Evolutionary conservation across 192 early-diverging fungal genomes (phyloP), one percentile per base, ranked within the genome.

Genomic region (Umbelopsis isabellina): DNA sequence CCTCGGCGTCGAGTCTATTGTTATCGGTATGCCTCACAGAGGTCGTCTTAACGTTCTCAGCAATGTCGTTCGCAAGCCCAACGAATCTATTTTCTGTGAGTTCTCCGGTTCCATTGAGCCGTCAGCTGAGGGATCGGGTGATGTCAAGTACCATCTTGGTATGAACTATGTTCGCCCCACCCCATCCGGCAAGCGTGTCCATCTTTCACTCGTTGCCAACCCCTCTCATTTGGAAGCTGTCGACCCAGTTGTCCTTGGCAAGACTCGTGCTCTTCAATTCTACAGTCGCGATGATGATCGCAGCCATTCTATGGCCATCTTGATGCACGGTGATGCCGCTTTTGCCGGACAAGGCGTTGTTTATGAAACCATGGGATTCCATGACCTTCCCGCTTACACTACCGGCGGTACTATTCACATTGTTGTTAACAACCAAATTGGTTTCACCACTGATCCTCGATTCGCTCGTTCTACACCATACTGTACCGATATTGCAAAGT

Each of bases 11-110:
- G 95, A 97, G 81, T 94, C 93, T 58, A 91, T 97, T 71, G 89
- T 96, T 66, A 93, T 99, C 89, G 97, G 97, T 68, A 99, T 99
- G 97, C 94, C 97, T 45, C 97, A 99, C 86, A 93, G 97, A 82
- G 97, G 97, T 61, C 93, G 97, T 74, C 85, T 99, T 50, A 99
- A 99, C 78, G 96, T 99, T 64, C 88, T 99, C 45, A 93, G 94
- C 67, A 99, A 99, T 80, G 97, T 99, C n/a, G 94, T 99, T 72
- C 91, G 96, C 70, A 99, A 98, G 84, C 96, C 96, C 64, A 95
- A 96, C 82, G 94, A 96, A 80, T 97, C 95, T 20, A 98, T 99
- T 79, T 99, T 99, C 82, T 94, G 92, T 78, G 97, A 99, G 82
- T 99, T 99, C 80, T 91, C 92, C 44, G 96, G 95, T 61, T 85